Base-by-base conservation (phyloP, 2,329 filamentous ascomycete genomes). In the Colletotrichum eleusines region DNA sequence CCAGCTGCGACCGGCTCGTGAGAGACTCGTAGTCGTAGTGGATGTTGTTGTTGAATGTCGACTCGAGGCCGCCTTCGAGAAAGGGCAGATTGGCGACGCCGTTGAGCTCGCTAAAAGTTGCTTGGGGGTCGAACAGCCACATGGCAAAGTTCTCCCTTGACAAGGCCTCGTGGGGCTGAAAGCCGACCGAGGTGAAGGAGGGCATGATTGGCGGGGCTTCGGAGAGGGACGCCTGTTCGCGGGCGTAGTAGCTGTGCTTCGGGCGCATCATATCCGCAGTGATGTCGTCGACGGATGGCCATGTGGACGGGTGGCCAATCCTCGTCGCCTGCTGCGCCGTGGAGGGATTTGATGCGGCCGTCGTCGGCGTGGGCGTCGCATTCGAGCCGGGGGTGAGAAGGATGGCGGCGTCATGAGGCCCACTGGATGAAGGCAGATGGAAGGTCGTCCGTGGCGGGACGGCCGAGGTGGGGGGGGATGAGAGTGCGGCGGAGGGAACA, bases 21-120 rank as follows among this genome's bases (percentile, higher is more conserved):
- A 86, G 77, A 0, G 84, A 85, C 72, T 87, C 85, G 62, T 85
- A 84, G 69, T 87, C 85, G 72, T 86, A 86, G 64, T 83, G 82
- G 35, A 86, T 84, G 65, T 83, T 83, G 74, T 83, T 86, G 76
- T 86, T 86, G 68, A 87, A 85, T 0, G 84, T 81, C 1, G 85
- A 86, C 76, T 87, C 85, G 14, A 87, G 77, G 3, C 85, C 84
- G 26, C 83, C 83, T 55, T 87, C 85, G 6, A 84, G 74, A 66
- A 87, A 87, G 0, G 85, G 84, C 4, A 85, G 74, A 23, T 80
- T 81, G 4, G 82, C 76, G 20, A 85, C 78, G 66, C 78, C 76
- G 48, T 68, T 81, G 67, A 85, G 82, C 6, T 85, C 84, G 44
- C 77, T 78, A 55, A 82, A 83, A 33, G 74, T 79, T 0, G 80